Evolutionary conservation across 2,329 filamentous ascomycete genomes (phyloP).

Genomic region (Niveomyces coronatus): DNA sequence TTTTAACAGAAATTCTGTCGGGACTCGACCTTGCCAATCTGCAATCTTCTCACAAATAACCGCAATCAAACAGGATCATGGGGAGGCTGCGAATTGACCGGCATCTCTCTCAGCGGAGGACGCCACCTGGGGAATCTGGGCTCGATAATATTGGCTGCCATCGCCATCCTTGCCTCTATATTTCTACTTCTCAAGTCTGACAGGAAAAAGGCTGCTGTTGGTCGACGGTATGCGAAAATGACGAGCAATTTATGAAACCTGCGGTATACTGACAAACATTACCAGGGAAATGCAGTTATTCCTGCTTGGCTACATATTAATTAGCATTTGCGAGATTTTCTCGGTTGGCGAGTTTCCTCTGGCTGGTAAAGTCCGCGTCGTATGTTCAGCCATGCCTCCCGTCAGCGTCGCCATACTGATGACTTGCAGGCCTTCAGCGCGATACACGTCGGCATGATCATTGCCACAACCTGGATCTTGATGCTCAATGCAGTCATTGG

Average conservation of each 20-base stretch:
- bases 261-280: neutral
- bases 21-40: slow-evolving; percentile 73
- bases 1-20: slow-evolving; percentile 62
- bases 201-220: slow-evolving; percentile 85
- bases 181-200: slow-evolving; percentile 74
- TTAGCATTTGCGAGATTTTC: slow-evolving; percentile 94
- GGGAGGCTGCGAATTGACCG: slow-evolving; percentile 64
- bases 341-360: slow-evolving; percentile 85
- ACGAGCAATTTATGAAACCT: neutral
- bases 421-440: slow-evolving; percentile 65
- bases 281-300: slow-evolving; percentile 95
- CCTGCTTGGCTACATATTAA: slow-evolving; percentile 72
- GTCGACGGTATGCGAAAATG: slow-evolving; percentile 57
- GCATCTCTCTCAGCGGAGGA: slow-evolving; percentile 59
- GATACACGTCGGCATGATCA: slow-evolving; percentile 81
- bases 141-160: slow-evolving; percentile 72
- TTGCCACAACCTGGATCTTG: slow-evolving; percentile 80
- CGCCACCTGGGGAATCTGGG: slow-evolving; percentile 74
- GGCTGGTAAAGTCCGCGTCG: slow-evolving; percentile 57
- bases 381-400: slow-evolving; percentile 34
- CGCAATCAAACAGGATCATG: slow-evolving; percentile 49
- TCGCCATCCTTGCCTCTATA: slow-evolving; percentile 59
- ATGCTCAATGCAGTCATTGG: slow-evolving; percentile 88
- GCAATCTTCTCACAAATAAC: slow-evolving; percentile 60
- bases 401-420: slow-evolving; percentile 13